Conservation (phyloP, 1,139 yeast genomes). For the Lodderomyces pseudojiufengensis region DNA sequence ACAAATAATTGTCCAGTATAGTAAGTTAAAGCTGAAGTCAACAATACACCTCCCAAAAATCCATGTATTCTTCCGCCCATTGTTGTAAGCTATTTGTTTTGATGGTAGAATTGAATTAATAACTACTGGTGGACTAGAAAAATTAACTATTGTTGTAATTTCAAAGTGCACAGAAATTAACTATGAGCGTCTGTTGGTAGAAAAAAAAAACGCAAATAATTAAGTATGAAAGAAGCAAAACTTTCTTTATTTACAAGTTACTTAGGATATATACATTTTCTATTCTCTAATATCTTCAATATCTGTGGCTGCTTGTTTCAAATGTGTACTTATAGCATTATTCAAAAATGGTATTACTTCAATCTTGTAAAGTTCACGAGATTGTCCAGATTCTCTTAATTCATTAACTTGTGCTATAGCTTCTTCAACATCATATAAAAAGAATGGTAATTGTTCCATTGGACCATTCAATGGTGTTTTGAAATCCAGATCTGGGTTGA, state of each 20-base stretch:
- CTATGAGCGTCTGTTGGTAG: neutral
- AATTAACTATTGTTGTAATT: too few relatives aligned
- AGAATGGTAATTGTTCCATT: slow-evolving; percentile 43
- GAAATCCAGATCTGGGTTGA: slow-evolving; percentile 20
- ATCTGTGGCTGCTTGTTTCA: slow-evolving; percentile 11
- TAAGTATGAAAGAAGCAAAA: neutral
- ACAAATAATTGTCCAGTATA: slow-evolving; percentile 59
- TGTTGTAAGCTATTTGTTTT: neutral
- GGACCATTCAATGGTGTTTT: slow-evolving; percentile 36
- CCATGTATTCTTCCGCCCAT: slow-evolving; percentile 73
- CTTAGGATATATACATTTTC: slow-evolving; percentile 1
- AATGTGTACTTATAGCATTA: slow-evolving; percentile 26
- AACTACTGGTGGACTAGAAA: too few relatives aligned
- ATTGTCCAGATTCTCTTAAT: slow-evolving; percentile 33
- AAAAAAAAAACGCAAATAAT: neutral
- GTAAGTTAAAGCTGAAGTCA: slow-evolving; percentile 64
- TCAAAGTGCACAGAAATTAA: too few relatives aligned
- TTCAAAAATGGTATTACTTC: slow-evolving; percentile 42
- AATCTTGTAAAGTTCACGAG: slow-evolving; percentile 32
- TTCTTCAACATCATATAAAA: slow-evolving; percentile 42
- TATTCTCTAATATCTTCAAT: neutral
- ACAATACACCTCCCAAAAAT: slow-evolving; percentile 62
- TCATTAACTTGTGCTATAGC: slow-evolving; percentile 53
- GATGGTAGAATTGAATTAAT: too few relatives aligned
- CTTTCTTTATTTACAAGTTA: slow-evolving; percentile 1